Conservation (phyloP, 768 basidiomycete species). For the Russula olivacea region DNA sequence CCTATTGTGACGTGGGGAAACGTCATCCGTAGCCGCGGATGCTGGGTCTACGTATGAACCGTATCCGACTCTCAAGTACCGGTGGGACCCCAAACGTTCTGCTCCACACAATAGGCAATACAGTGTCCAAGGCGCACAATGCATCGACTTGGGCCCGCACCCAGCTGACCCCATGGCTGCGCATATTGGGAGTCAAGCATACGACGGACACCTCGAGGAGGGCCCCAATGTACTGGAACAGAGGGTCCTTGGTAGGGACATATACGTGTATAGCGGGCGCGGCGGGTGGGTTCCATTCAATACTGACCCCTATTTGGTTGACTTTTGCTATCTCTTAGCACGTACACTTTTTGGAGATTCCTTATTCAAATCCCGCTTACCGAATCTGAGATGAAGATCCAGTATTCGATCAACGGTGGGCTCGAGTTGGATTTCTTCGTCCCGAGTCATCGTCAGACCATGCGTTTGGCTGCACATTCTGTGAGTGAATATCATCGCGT, state of each 20-base stretch:
- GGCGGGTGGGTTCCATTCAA: slow-evolving; percentile 37
- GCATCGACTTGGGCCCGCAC: slow-evolving; percentile 62
- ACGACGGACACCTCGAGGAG: neutral
- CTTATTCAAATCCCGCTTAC: slow-evolving; percentile 74
- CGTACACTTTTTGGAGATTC: slow-evolving; percentile 94
- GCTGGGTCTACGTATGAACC: slow-evolving; percentile 74
- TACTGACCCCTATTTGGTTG: neutral
- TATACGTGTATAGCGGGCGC: slow-evolving; percentile 58
- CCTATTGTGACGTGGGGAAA: neutral
- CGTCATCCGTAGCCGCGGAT: slow-evolving; percentile 55
- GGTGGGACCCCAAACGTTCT: slow-evolving; percentile 61
- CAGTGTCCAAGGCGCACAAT: slow-evolving; percentile 27
- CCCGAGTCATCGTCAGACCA: slow-evolving; percentile 72
- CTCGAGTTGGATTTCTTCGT: slow-evolving; percentile 75
- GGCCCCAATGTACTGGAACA: slow-evolving; percentile 36
- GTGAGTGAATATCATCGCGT: slow-evolving; percentile 37
- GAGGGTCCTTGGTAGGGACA: slow-evolving; percentile 53
- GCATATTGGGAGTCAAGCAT: slow-evolving; percentile 26
- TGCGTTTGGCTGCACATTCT: slow-evolving; percentile 91
- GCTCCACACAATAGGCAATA: slow-evolving; percentile 7
- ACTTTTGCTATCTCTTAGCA: slow-evolving; percentile 39
- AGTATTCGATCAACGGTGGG: slow-evolving; percentile 79
- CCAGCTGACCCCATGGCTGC: slow-evolving; percentile 65
- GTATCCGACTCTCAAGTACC: slow-evolving; percentile 59
- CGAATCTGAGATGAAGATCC: slow-evolving; percentile 64